A percentile compares a stretch with the other conserved stretches of the same genome.
Conservation (phyloP, 2,329 filamentous ascomycete genomes). For the Akanthomyces dipterigenus region DNA sequence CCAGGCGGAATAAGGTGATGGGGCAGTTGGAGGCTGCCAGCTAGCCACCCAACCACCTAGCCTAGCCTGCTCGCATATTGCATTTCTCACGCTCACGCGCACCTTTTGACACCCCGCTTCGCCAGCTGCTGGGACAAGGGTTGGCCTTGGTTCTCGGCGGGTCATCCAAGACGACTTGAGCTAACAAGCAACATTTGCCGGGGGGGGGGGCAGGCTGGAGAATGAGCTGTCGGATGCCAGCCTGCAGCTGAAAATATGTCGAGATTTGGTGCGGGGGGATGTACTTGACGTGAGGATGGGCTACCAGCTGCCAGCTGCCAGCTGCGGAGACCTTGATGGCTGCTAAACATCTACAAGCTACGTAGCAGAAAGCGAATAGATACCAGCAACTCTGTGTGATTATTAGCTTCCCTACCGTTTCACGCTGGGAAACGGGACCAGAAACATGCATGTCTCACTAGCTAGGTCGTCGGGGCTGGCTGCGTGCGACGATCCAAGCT, state of each 20-base stretch:
- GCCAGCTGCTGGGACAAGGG: neutral
- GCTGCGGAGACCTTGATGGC: neutral
- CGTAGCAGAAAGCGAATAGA: no score
- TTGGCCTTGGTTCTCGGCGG: neutral
- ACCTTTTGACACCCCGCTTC: neutral
- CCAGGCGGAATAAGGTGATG: neutral
- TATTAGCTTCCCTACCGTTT: no score
- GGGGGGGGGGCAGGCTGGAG: neutral
- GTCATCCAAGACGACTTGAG: no score
- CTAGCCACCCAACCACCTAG: neutral
- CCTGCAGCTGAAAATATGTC: neutral
- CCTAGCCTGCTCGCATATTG: neutral
- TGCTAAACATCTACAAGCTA: no score
- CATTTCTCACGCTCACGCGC: neutral
- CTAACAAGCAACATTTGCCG: neutral
- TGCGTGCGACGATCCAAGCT: no score
- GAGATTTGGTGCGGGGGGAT: neutral
- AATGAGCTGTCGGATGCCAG: neutral
- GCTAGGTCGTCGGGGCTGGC: no score
- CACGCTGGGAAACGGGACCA: no score
- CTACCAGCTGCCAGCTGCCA: neutral
- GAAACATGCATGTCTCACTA: no score
- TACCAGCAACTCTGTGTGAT: no score
- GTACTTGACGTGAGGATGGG: neutral
- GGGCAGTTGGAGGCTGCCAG: neutral